phyloP scores from a whole-genome alignment of 352 stramenopile genomes.

The Pythium myriotylum region DNA sequence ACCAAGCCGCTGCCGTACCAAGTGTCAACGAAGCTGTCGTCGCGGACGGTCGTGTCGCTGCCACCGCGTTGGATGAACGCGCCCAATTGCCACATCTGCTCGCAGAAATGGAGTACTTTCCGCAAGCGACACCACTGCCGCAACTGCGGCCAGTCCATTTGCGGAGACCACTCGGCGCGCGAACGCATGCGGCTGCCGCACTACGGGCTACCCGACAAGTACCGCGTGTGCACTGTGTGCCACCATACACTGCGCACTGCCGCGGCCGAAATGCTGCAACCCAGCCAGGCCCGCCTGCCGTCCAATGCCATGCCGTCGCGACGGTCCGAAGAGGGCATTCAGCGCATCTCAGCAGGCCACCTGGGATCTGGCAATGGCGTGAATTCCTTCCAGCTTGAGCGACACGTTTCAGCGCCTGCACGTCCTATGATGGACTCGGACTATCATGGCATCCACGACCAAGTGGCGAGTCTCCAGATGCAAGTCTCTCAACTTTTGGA shows the following conservation, averaged over 20 bases:
- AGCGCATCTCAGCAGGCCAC: constrained; percentile 16
- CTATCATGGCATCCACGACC: constrained; percentile 69
- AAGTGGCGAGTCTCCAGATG: constrained; percentile 84
- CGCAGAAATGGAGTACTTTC: constrained; percentile 75
- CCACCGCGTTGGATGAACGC: constrained; percentile 85
- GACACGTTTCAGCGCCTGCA: constrained; percentile 75
- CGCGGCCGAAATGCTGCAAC: constrained; percentile 40
- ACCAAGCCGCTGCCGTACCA: constrained; percentile 43
- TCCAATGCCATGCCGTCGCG: constrained; percentile 21
- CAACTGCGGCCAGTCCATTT: constrained; percentile 88
- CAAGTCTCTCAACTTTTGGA: constrained; percentile 84
- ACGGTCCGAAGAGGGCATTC: constrained; percentile 52
- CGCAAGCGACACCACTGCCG: constrained; percentile 89
- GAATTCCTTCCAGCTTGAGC: constrained; percentile 50
- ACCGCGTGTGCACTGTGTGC: constrained; percentile 85
- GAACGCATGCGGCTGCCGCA: constrained; percentile 82
- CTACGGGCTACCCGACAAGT: constrained; percentile 74
- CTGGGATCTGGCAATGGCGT: constrained; percentile 13
- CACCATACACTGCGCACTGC: constrained; percentile 73
- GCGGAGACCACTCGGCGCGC: constrained; percentile 79
- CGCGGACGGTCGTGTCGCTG: constrained; percentile 53
- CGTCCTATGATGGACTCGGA: constrained; percentile 36
- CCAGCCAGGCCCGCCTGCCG: constrained; percentile 23
- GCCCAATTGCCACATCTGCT: constrained; percentile 84
- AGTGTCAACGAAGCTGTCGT: constrained; percentile 39